Base-by-base conservation (phyloP, 1,139 yeast genomes). In the Kazachstania sp. region DNA sequence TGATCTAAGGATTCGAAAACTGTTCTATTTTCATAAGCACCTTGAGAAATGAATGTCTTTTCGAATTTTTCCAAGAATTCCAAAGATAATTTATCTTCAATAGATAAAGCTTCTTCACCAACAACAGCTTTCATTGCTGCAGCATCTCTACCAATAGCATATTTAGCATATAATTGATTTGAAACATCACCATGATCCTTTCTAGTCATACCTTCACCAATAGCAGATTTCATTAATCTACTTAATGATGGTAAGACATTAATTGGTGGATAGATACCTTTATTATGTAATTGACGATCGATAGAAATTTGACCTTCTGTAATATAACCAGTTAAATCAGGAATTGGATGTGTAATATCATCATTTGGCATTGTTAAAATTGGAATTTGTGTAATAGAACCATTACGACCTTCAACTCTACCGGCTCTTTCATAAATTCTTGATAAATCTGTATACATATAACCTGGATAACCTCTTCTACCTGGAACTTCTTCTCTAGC, bases 401-500 rank as follows among this genome's bases (percentile, higher is more conserved):
- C 99, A 66, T 94, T 92, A 74, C 98, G 85, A 57, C 99, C 99
- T 73, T 94, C 98, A 55, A 92, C 98, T 76, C 99, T 85, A 69
- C 99, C 99, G 41, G 99, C 99, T 75, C 99, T 86, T 75, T 92
- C 99, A 70, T 92, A 92, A 65, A 92, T 88, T 51, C 97, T 92
- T 47, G 97, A 86, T 76, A 92, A 86, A 83, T 92, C 98, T 45
- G 99, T 92, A 74, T 92, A 92, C 99, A 92, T 92, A 71, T 92
- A 92, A 85, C 99, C 99, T 55, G 99, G 99, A 72, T 92, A 92
- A 76, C 99, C 99, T 82, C 99, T 88, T 80, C 99, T 88, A 77
- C 99, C 99, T 65, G 99, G 99, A 43, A 92, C 99, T 74, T 92
- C 99, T 74, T 92, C 99, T 78, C 99, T 86, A 45, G 99, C 99